Base-by-base conservation (phyloP, 2,329 filamentous ascomycete genomes). In the Alternaria infectoria region DNA sequence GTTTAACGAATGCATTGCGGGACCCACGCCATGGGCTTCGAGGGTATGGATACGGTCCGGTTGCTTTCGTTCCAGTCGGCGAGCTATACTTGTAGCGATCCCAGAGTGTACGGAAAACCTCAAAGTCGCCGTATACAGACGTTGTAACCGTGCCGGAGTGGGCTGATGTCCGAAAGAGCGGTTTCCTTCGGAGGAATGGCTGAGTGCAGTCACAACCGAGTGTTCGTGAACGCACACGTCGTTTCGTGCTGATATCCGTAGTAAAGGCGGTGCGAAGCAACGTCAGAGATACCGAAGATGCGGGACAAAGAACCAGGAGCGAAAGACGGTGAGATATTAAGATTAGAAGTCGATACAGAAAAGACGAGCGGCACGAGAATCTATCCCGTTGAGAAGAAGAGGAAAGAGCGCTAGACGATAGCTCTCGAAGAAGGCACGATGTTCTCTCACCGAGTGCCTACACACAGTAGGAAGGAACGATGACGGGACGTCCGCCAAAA, bases 351-450 rank as follows among this genome's bases (percentile, higher is more conserved):
- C 17, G 50, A 67, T 49, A 54, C n/a, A 57, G 49, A 54, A 19
- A 68, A 61, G 49, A 66, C 54, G 54, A 5, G 57, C 25, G 44
- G 49, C 57, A 62, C 49, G 50, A 36, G 44, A 49, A 30, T 58
- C 43, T 50, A 57, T 49, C 56, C 25, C 57, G 30, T 44, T 21
- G 8, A 47, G 50, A 51, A 62, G 43, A 58, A 62, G 47, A 57
- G 25, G 62, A 62, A 64, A 28, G 45, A 46, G 67, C 65, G 65
- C 32, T 36, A 36, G 32, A 36, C 15, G 32, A 36, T n/a, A 36
- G 32, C 32, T 3, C 3, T 36, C 58, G 50, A 57, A 67, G 71
- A 70, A 74, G 68, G 68, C 62, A 71, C 70, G 57, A 67, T 62
- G 63, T 28, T 47, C 51, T 51, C 40, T 54, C 44, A 49, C 62